phyloP scores from a whole-genome alignment of 306 rosid species.

The Nissolia schottii region DNA sequence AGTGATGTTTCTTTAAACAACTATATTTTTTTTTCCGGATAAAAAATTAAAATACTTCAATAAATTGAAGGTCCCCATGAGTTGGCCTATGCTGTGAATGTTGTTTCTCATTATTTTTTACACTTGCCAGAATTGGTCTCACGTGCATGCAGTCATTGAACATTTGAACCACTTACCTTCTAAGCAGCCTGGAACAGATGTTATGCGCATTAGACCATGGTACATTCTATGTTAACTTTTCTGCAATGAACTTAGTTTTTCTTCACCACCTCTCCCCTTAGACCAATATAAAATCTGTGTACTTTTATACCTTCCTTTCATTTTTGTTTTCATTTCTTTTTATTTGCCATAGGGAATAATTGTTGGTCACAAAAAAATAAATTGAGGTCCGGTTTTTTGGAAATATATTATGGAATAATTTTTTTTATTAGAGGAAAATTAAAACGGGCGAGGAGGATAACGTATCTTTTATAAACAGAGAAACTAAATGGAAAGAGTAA shows the following conservation, averaged over 20 bases:
- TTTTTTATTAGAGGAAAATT: not conserved
- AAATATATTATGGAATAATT: not conserved
- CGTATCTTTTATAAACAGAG: not conserved
- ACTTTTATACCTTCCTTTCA: constrained; percentile 18
- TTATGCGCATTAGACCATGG: constrained; percentile 89
- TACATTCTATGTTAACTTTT: constrained; percentile 30
- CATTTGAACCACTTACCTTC: constrained; percentile 71
- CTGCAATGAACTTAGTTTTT: not conserved
- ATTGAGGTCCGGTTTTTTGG: not conserved
- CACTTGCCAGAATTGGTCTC: constrained; percentile 70
- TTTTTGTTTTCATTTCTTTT: not conserved
- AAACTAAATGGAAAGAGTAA: not conserved
- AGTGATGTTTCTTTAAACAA: constrained; percentile 18
- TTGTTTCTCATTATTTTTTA: constrained; percentile 15
- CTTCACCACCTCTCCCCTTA: not conserved
- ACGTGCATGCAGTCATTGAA: constrained; percentile 64
- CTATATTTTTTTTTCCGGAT: too few relatives aligned
- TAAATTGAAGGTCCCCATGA: constrained; percentile 11
- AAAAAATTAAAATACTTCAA: too few relatives aligned
- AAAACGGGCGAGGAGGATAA: constrained; percentile 11
- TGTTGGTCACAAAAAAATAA: not conserved
- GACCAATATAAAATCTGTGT: not conserved
- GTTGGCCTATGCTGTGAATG: constrained; percentile 2
- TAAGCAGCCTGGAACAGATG: constrained; percentile 69
- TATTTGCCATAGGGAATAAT: not conserved